Conservation (phyloP, 805 yeast genomes). For the Pichia scutulata region DNA sequence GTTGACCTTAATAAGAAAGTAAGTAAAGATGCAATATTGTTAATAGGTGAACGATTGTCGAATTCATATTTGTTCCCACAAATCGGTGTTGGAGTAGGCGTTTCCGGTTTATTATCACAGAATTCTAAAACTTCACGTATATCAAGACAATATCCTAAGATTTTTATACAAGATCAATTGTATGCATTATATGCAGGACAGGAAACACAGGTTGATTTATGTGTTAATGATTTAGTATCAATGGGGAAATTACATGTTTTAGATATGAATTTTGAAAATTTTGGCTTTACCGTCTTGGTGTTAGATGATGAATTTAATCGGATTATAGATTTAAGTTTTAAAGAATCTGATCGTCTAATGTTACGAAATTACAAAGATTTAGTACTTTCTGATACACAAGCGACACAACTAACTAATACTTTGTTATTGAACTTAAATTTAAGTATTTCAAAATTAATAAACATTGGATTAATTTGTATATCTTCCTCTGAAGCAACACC, state of each 20-base stretch:
- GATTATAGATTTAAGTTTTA: not conserved
- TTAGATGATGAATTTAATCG: not conserved
- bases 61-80: slow-evolving; percentile 2
- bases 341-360: not conserved
- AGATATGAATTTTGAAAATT: slow-evolving; percentile 3
- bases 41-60: not conserved
- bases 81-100: not conserved
- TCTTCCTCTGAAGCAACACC: not conserved
- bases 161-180: slow-evolving; percentile 5
- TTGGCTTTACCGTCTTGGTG: slow-evolving; percentile 1
- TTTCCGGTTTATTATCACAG: not conserved
- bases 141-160: slow-evolving; percentile 4
- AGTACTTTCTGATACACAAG: not conserved
- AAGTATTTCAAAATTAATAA: not conserved
- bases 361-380: not conserved
- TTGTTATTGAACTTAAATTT: not conserved
- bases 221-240: not conserved
- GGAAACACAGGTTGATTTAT: slow-evolving; percentile 2
- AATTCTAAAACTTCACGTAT: slow-evolving; percentile 6
- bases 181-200: slow-evolving; percentile 2
- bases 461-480: slow-evolving; percentile 4
- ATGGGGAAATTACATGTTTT: not conserved
- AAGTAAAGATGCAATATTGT: not conserved
- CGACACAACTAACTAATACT: not conserved
- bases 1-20: not conserved